Base-by-base conservation (phyloP, 2,329 filamentous ascomycete species). In the Colletotrichum tanaceti region DNA sequence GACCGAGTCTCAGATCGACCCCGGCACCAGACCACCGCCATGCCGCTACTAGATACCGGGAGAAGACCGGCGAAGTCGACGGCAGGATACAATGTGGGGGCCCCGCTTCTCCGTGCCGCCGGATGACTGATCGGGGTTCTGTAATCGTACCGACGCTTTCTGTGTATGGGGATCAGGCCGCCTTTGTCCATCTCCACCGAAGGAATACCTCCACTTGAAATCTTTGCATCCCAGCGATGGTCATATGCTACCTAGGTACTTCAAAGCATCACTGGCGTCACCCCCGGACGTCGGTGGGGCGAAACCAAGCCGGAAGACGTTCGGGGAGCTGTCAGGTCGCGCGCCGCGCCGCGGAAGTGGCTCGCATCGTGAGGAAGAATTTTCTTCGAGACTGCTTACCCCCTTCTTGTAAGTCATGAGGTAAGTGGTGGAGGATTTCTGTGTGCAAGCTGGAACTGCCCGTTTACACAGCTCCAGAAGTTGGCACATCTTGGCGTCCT, bases 21-120 rank as follows among this genome's bases (percentile, higher is more conserved):
- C 52, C 20, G 52, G 52, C 41, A 35, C 35, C 52, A 55, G n/a
- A 46, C 32, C 20, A 41, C 20, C 52, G 43, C 43, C 35, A 18
- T 59, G 47, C 47, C 54, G 54, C 18, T 24, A 43, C 55, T 24
- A 59, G 54, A 59, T 65, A 54, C 65, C 61, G 61, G 61, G 54
- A 35, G 46, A 54, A 22, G 39, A 49, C 54, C 61, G 65, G 65
- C 41, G 41, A 54, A 38, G 24, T 32, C n/a, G 32, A 43, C 61
- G 54, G 55, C 32, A 43, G 22, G 41, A 59, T 46, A n/a, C 47
- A 59, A 14, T 38, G 62, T 59, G 65, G 65, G 11, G 2, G 24
- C 28, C 39, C 61, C 61, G 63, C 61, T 65, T 41, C 65, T 65
- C 65, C 61, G 65, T 65, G 65, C 49, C 54, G 65, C 54, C 63